Conservation (phyloP, 805 yeast genomes). For the Blastobotrys terrestris region DNA sequence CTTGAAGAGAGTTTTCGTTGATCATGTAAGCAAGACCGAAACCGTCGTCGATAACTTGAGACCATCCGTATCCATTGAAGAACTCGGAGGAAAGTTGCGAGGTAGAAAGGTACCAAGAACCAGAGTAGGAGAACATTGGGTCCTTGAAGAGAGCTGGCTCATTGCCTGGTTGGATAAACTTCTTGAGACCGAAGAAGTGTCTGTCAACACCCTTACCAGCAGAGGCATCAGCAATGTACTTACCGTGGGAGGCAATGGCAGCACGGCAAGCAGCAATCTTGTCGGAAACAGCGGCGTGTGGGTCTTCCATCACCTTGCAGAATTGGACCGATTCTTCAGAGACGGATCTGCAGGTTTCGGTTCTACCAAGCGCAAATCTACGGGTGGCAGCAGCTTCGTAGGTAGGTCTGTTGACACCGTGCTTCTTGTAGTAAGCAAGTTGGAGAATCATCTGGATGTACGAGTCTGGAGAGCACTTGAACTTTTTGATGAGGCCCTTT, state of each 20-base stretch:
- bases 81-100: constrained; percentile 81
- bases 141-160: constrained; percentile 66
- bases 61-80: constrained; percentile 93
- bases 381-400: constrained; percentile 96
- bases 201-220: constrained; percentile 90
- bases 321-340: constrained; percentile 63
- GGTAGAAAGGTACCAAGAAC: constrained; percentile 81
- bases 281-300: constrained; percentile 42
- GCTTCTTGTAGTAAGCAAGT: constrained; percentile 78
- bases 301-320: constrained; percentile 67
- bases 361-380: constrained; percentile 81
- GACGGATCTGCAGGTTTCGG: constrained; percentile 88
- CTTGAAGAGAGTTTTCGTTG: constrained; percentile 75
- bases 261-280: constrained; percentile 63
- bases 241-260: constrained; percentile 70
- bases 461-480: constrained; percentile 89
- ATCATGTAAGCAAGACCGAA: constrained; percentile 92
- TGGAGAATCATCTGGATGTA: constrained; percentile 87
- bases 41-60: constrained; percentile 91
- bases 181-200: constrained; percentile 83
- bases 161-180: constrained; percentile 55
- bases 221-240: constrained; percentile 68
- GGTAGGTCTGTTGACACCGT: constrained; percentile 79
- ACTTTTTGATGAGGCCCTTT: constrained; percentile 73
- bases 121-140: constrained; percentile 68